Evolutionary conservation across 768 basidiomycete species (phyloP).

Genomic region (Tephrocybe rancida): DNA sequence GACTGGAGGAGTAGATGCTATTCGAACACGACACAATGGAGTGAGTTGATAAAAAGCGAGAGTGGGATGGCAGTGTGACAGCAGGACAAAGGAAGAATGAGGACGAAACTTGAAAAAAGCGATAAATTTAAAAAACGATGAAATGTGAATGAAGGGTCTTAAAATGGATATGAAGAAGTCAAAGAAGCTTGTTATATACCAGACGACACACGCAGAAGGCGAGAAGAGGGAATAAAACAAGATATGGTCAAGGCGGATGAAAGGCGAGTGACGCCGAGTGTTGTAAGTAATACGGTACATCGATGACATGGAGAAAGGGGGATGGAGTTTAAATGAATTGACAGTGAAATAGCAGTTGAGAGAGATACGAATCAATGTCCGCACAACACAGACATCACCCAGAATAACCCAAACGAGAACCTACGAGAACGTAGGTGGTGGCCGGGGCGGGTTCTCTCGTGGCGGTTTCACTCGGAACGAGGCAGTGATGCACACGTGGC

Average conservation of each 20-base stretch:
- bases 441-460: slow-evolving; percentile 39
- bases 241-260: slow-evolving; percentile 12
- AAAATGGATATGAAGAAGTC: neutral
- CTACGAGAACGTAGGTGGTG: slow-evolving; percentile 26
- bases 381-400: slow-evolving; percentile 11
- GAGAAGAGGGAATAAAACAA: slow-evolving; percentile 15
- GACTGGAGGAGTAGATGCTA: slow-evolving; percentile 26
- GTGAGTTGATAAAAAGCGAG: slow-evolving; percentile 7
- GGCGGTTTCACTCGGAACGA: slow-evolving; percentile 84
- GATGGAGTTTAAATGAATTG: neutral
- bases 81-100: neutral
- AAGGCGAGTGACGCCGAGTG: slow-evolving; percentile 5
- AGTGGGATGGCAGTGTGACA: slow-evolving; percentile 14
- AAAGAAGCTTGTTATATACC: slow-evolving; percentile 15
- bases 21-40: slow-evolving; percentile 24
- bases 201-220: slow-evolving; percentile 6
- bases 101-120: neutral
- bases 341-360: slow-evolving; percentile 5
- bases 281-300: slow-evolving; percentile 13
- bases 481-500: slow-evolving; percentile 71
- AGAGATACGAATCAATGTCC: slow-evolving; percentile 18
- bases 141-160: too few relatives aligned
- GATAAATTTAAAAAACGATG: slow-evolving; percentile 3
- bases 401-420: slow-evolving; percentile 13
- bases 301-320: neutral